Base-by-base conservation (phyloP, 2,329 filamentous ascomycete genomes). In the Xylaria arbuscula region DNA sequence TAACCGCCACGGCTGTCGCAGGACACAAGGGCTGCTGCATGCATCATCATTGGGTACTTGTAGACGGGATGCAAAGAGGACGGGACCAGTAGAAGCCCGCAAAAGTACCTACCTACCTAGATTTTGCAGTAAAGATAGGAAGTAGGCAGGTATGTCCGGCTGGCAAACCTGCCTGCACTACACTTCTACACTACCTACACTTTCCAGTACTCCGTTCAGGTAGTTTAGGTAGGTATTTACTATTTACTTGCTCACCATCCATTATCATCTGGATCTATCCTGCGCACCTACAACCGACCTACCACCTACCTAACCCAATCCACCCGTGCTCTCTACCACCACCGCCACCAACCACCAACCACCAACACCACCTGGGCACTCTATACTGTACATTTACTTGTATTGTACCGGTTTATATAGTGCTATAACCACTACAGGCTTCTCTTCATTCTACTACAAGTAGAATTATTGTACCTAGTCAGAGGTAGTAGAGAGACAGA, bases 1-100 rank as follows among this genome's bases (percentile, higher is more conserved):
- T 55, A 55, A 47, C 61, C 24, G 50, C 51, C 40, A 45, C 36
- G 11, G n/a, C 2, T 22, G 48, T 53, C 34, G 40, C 56, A 47
- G 40, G 40, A 19, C 24, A 34, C 45, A 22, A 48, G 45, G 45
- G 45, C 45, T 48, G 45, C 45, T 48, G 45, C 45, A 48, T 48
- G 9, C 19, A 48, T 48, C 6, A 17, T 47, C 17, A n/a, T n/a
- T 47, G 17, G 45, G 9, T 9, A 28, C 28, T 28, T 28, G 28
- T 28, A 28, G 28, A n/a, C n/a, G n/a, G n/a, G n/a, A 28, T 28
- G 28, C 28, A 28, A 28, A 5, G 28, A 28, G 17, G 45, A n/a
- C 7, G 5, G 17, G 45, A n/a, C 7, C 6, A 47, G 45, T 22
- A 10, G 17, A 19, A 19, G 45, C 9, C 7, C 19, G 17, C 5